Evolutionary conservation across 2,329 filamentous ascomycete genomes (phyloP).

Genomic region (Fonsecaea multimorphosa): DNA sequence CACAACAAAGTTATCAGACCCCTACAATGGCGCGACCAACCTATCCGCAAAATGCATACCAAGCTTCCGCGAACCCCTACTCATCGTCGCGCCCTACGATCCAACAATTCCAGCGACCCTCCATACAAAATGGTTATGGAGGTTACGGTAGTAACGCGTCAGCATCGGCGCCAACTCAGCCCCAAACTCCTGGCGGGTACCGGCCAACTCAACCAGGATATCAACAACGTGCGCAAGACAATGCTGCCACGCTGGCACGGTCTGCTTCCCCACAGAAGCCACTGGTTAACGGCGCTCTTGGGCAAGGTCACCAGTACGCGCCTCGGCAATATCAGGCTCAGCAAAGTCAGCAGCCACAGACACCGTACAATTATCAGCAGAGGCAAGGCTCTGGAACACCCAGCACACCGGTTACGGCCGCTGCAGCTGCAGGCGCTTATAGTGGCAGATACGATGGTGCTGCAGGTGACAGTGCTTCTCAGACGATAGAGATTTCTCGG

Average conservation of each 20-base stretch:
- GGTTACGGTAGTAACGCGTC: slow-evolving; percentile 23
- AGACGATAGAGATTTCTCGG: slow-evolving; percentile 31
- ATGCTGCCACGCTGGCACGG: slow-evolving; percentile 19
- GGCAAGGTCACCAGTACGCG: slow-evolving; percentile 25
- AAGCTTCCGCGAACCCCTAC: slow-evolving; percentile 41
- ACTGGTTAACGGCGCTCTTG: slow-evolving; percentile 28
- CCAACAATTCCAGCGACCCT: slow-evolving; percentile 50
- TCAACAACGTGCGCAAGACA: slow-evolving; percentile 41
- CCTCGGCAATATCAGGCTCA: slow-evolving; percentile 21
- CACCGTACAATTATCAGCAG: slow-evolving; percentile 23
- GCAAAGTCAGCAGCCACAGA: slow-evolving; percentile 22
- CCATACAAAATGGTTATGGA: slow-evolving; percentile 45
- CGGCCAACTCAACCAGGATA: slow-evolving; percentile 41
- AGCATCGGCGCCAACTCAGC: slow-evolving; percentile 19
- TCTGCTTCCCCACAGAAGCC: slow-evolving; percentile 36
- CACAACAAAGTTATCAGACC: slow-evolving; percentile 42
- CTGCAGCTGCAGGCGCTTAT: neutral
- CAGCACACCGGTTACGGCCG: slow-evolving; percentile 16
- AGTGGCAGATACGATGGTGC: slow-evolving; percentile 18
- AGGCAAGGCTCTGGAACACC: slow-evolving; percentile 28
- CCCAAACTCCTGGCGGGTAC: slow-evolving; percentile 36
- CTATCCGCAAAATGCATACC: slow-evolving; percentile 45
- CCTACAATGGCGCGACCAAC: slow-evolving; percentile 47
- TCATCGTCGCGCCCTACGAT: slow-evolving; percentile 43
- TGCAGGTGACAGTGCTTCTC: slow-evolving; percentile 12